Evolutionary conservation across 495 filamentous ascomycete species (phyloP), one percentile per base, ranked within the genome.

Genomic region (Aspergillus affinis): DNA sequence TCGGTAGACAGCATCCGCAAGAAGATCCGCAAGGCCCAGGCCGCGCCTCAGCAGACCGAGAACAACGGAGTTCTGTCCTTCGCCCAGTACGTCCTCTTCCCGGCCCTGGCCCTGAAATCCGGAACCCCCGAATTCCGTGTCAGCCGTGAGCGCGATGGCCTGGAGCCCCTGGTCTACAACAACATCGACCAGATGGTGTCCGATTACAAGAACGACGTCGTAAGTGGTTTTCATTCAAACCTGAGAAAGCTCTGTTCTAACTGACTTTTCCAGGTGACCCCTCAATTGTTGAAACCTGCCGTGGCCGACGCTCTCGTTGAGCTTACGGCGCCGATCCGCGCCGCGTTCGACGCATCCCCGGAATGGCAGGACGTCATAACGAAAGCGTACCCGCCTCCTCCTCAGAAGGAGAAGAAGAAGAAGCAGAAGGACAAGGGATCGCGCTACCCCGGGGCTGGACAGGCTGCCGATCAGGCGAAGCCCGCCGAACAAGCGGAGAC

Each of bases 21-120:
- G 75, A 97, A 97, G 81, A 78, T 97, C 59, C 85, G 84, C 64
- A 96, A 96, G 72, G 89, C 93, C 3, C 81, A 86, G 46, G 88
- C 88, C 6, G 82, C 82, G 32, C 94, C 94, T 2, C 80, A 84
- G 61, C 81, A 89, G 30, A 77, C 90, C 18, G 91, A 96, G 63
- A 88, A 86, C 7, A 98, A 98, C 69, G 94, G 94, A 13, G 69
- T 98, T 8, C 72, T 97, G 15, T 82, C 86, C 1, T 88, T 97
- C 44, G 86, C 93, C 17, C 91, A 98, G 70, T 90, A 83, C 60
- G 89, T 97, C 18, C 77, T 98, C 2, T 82, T 98, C 17, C 90
- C 91, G 2, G 88, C 87, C 4, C 70, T 84, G 12, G 69, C 71
- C 10, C 68, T 79, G 6, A 65, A 63, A 32, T 19, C 12, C n/a